phyloP scores from a whole-genome alignment of 208 protist species.

The Leishmania tarentolae region DNA sequence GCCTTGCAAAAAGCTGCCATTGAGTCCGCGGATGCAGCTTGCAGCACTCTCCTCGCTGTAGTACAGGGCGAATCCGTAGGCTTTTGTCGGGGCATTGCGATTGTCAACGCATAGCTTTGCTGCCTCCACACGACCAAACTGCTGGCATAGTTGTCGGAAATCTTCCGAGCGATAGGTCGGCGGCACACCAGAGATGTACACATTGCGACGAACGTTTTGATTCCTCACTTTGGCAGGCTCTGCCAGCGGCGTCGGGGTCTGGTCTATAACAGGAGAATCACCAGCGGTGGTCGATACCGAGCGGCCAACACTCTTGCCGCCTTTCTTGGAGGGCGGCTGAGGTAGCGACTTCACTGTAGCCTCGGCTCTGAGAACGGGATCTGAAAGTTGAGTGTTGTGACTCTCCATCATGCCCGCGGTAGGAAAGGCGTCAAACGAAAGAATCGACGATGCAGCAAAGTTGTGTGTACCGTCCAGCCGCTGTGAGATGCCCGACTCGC shows the following conservation, averaged over 20 bases:
- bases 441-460: background rate
- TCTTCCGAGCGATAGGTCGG: slow-evolving; percentile 44
- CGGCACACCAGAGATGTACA: slow-evolving; percentile 74
- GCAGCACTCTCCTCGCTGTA: slow-evolving; percentile 57
- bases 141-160: slow-evolving; percentile 65
- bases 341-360: background rate
- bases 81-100: slow-evolving; percentile 55
- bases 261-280: background rate
- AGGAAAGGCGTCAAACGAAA: background rate
- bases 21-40: slow-evolving; percentile 52
- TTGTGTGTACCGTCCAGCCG: slow-evolving; percentile 14
- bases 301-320: background rate
- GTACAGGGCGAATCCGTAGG: slow-evolving; percentile 76
- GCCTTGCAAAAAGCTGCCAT: slow-evolving; percentile 43
- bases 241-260: background rate
- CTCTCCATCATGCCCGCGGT: background rate
- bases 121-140: slow-evolving; percentile 67
- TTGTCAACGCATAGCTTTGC: slow-evolving; percentile 68
- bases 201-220: slow-evolving; percentile 60
- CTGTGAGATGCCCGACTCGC: slow-evolving; percentile 9
- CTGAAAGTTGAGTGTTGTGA: background rate
- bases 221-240: slow-evolving; percentile 14
- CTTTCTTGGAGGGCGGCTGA: background rate
- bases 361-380: background rate
- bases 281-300: background rate